Evolutionary conservation across 2,329 filamentous ascomycete genomes (phyloP), one percentile per base, ranked within the genome.

Genomic region (Falciphora oryzae): DNA sequence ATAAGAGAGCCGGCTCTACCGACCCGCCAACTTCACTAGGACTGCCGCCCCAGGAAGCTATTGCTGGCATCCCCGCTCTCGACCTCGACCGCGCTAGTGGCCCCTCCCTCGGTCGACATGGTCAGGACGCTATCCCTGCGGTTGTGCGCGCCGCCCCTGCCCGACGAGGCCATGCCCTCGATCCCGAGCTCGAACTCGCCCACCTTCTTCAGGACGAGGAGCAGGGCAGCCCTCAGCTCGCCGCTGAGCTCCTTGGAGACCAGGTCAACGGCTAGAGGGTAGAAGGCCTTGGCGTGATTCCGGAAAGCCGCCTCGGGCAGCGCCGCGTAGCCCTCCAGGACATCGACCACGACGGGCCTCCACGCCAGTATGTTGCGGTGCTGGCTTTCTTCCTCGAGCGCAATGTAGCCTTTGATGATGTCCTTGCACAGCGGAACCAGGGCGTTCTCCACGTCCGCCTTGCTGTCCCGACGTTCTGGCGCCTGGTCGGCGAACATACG

Each of bases 301-400:
- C 85, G 85, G 71, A 99, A 99, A 58, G 91, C 91, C 29, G 88
- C 83, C 25, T 86, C 83, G 0, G 92, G 91, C 79, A 98, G 97
- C 8, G 87, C 89, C 0, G 89, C 88, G 75, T 94, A 98, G 1
- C 95, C 95, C 73, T 99, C 94, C 13, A 99, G 82, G 11, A 99
- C 95, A 73, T 97, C 95, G 25, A 99, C 93, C 1, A 99, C 95
- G 0, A 99, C 95, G 0, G 95, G 95, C 25, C 95, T 85, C 95
- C 95, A 99, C 0, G 96, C 96, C 31, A 96, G 86, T 64, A 99
- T 97, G 76, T 99, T 99, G 65, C 95, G 85, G 74, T 98, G 93
- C 77, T 99, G 95, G 32, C 92, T 96, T 73, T 99, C 96, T 75
- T 97, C 93, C 73, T 98, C 95, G 3, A 99, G 87, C 4, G 84